These are phyloP conservation scores for Xylariaceae sp. DNA, from an alignment of 2,329 filamentous ascomycete species.

Conservation along the genomic window DNA sequence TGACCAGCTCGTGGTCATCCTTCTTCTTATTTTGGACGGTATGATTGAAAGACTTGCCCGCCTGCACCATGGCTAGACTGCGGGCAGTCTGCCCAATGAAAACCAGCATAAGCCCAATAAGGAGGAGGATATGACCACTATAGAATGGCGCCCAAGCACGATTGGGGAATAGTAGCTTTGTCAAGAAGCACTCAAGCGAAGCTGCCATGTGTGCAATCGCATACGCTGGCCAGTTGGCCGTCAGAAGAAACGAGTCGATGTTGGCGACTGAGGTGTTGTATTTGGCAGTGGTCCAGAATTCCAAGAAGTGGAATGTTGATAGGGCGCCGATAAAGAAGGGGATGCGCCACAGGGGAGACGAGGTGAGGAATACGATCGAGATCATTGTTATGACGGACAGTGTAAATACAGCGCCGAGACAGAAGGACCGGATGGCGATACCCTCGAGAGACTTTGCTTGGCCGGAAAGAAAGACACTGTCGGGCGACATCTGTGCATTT, in stretches of 20 bases:
- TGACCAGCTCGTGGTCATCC: conserved; percentile 73
- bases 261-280: conserved; percentile 74
- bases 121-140: conserved; percentile 40
- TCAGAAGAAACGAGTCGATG: conserved; percentile 75
- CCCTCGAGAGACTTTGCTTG: conserved; percentile 55
- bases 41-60: conserved; percentile 89
- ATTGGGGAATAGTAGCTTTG: conserved; percentile 51
- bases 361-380: conserved; percentile 35
- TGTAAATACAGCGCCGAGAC: conserved; percentile 46
- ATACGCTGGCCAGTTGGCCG: conserved; percentile 79
- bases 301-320: conserved; percentile 86
- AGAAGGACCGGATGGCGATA: conserved; percentile 56
- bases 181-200: conserved; percentile 65
- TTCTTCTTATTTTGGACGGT: conserved; percentile 69
- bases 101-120: conserved; percentile 61
- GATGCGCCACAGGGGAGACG: conserved; percentile 54
- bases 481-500: conserved; percentile 29
- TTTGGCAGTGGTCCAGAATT: conserved; percentile 84
- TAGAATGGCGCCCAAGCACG: conserved; percentile 45
- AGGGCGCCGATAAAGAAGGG: conserved; percentile 67
- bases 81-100: conserved; percentile 69
- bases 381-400: conserved; percentile 34
- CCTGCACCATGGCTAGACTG: conserved; percentile 82
- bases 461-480: conserved; percentile 41
- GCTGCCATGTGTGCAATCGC: conserved; percentile 76